Conservation (phyloP, 148 eudicot species). For the Salicornia ramosissima region DNA sequence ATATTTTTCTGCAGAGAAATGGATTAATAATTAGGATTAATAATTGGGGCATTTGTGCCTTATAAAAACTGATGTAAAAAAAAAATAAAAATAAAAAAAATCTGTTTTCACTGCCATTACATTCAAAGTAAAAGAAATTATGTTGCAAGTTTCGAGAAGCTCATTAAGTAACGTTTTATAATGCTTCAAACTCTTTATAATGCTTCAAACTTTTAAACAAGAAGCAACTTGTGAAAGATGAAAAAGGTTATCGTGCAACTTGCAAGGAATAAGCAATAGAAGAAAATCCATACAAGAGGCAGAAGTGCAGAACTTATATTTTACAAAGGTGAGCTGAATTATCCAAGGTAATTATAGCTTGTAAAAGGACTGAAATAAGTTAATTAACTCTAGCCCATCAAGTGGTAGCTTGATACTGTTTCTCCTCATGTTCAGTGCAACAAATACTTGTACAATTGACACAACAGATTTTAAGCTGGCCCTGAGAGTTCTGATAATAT, state of each 20-base stretch:
- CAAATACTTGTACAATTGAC: slow-evolving; percentile 14
- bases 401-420: slow-evolving; percentile 1
- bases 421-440: slow-evolving; percentile 13
- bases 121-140: slow-evolving; percentile 3
- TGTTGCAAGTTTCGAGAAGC: slow-evolving; percentile 1
- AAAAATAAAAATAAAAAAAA: too few species aligned
- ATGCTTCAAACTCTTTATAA: neutral
- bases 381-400: neutral
- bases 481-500: neutral
- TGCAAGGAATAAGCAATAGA: neutral
- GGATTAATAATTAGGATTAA: too few species aligned
- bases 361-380: neutral
- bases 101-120: neutral
- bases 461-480: neutral
- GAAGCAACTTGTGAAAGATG: neutral
- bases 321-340: neutral
- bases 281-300: neutral
- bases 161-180: neutral
- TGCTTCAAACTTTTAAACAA: neutral
- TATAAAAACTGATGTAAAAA: too few species aligned
- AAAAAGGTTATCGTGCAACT: neutral
- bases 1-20: slow-evolving; percentile 5
- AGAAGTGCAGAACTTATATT: neutral
- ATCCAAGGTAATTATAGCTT: neutral
- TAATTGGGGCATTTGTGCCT: neutral